Percentiles rank a stretch among this genome's conserved stretches.
Conservation (phyloP, 805 yeast species). For the Candida methanosorbosa region DNA sequence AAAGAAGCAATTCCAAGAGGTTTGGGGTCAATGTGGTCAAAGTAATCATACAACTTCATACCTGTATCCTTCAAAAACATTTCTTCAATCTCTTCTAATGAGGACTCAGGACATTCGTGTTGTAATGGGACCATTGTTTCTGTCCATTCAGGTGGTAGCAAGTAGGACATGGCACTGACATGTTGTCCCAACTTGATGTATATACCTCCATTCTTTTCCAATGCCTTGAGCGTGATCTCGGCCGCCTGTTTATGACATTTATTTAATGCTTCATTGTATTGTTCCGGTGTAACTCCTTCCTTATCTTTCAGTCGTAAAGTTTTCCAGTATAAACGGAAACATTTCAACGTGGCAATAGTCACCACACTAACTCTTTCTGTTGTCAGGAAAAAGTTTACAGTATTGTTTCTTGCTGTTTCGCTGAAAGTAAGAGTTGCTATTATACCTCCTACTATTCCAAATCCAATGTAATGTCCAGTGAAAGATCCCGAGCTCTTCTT, state of each 20-base stretch:
- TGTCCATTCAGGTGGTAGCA: slow-evolving; percentile 93
- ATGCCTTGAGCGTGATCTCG: slow-evolving; percentile 62
- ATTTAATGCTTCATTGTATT: slow-evolving; percentile 42
- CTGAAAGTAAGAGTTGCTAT: slow-evolving; percentile 15
- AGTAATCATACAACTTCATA: slow-evolving; percentile 46
- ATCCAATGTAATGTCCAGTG: slow-evolving; percentile 14
- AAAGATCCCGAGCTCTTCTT: neutral
- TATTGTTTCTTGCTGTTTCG: slow-evolving; percentile 24
- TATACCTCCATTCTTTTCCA: slow-evolving; percentile 84
- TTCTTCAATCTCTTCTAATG: slow-evolving; percentile 54
- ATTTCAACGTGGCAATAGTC: slow-evolving; percentile 57
- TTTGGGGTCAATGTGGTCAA: slow-evolving; percentile 51
- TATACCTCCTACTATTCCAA: slow-evolving; percentile 7
- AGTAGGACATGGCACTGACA: slow-evolving; percentile 81
- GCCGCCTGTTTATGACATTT: slow-evolving; percentile 75
- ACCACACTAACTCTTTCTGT: slow-evolving; percentile 54
- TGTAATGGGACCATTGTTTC: slow-evolving; percentile 88
- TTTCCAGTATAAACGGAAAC: slow-evolving; percentile 62
- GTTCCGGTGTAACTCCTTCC: slow-evolving; percentile 33
- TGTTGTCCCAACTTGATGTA: slow-evolving; percentile 96
- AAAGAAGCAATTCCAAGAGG: slow-evolving; percentile 96
- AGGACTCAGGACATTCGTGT: slow-evolving; percentile 79
- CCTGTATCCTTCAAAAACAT: slow-evolving; percentile 70
- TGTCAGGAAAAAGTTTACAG: slow-evolving; percentile 27
- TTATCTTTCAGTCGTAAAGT: slow-evolving; percentile 36